Evolutionary conservation across 139 green algal genomes (phyloP), one percentile per base, ranked within the genome.

Genomic region (Haematococcus lacustris): DNA sequence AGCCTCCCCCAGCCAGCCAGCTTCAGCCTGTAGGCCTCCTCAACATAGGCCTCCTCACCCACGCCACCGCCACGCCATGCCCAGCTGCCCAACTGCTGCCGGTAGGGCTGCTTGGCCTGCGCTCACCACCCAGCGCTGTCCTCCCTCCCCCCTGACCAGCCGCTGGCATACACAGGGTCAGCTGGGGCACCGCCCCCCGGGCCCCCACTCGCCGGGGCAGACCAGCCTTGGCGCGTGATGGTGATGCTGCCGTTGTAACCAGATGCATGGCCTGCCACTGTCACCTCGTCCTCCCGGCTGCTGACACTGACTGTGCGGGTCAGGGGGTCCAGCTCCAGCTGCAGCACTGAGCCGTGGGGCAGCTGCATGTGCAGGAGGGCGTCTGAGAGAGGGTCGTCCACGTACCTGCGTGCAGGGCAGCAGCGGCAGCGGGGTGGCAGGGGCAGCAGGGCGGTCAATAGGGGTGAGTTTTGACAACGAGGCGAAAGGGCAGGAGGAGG

Each of bases 331-430:
- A 76, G 67, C 23, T 76, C 78, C 23, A 83, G 35, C 40, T 53
- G 23, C 26, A 75, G 65, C 2, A 64, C 41, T 17, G 75, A 75
- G 33, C 81, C 84, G 37, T 50, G 3, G 1, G 76, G 34, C 70
- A 93, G 51, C 63, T 73, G 43, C 13, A 73, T 76, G 32, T 66
- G 47, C 32, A 93, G 84, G 66, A 93, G 30, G 2, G 78, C 83
- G 65, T 93, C 90, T 1, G 76, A 78, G 25, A 93, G 76, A 2
- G 79, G 60, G 73, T 93, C 87, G 41, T 83, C 74, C 9, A 86
- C 51, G 38, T 76, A 70, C 39, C 75, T 76, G 69, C 3, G 2
- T n/a, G n/a, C n/a, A n/a, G n/a, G n/a, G n/a, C n/a, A n/a, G n/a
- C n/a, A n/a, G n/a, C n/a, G n/a, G n/a, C n/a, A n/a, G n/a, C n/a